These are phyloP conservation scores for Cnidoscolus chayamansa DNA, from an alignment of 441 rosid species.

Conservation along the genomic window DNA sequence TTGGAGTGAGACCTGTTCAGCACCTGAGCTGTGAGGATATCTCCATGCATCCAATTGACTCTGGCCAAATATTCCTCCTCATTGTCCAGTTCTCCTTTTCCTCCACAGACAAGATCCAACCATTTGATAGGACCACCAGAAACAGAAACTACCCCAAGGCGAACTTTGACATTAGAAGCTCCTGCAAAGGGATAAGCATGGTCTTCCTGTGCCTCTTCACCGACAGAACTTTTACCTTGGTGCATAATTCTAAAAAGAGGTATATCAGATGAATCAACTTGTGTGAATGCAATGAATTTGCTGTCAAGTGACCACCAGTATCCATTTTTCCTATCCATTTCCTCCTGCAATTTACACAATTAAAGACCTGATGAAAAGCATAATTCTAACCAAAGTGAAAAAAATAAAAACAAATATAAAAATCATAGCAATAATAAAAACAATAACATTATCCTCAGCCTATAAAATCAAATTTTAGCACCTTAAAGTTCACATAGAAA, in stretches of 20 bases:
- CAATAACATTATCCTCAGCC: background rate
- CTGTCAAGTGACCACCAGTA: conserved; percentile 98
- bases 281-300: conserved; percentile 74
- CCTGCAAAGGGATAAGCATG: conserved; percentile 96
- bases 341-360: conserved; percentile 56
- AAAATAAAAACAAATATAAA: background rate
- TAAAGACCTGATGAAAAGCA: conserved; percentile 9
- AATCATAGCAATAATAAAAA: background rate
- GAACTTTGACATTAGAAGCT: conserved; percentile 75
- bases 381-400: background rate
- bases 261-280: conserved; percentile 71
- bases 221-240: conserved; percentile 81
- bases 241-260: conserved; percentile 95
- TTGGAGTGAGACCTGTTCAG: conserved; percentile 70
- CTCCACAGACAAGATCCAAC: conserved; percentile 87
- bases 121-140: conserved; percentile 66
- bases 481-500: background rate
- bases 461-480: background rate
- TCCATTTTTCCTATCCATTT: conserved; percentile 92
- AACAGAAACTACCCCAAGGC: conserved; percentile 81
- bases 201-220: conserved; percentile 83
- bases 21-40: conserved; percentile 67
- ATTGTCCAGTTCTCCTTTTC: conserved; percentile 32
- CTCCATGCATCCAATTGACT: conserved; percentile 85
- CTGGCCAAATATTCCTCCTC: conserved; percentile 85